Evolutionary conservation across 371 early-diverging fungal species (phyloP), one percentile per base, ranked within the genome.

Genomic region (Phascolomyces articulosus): DNA sequence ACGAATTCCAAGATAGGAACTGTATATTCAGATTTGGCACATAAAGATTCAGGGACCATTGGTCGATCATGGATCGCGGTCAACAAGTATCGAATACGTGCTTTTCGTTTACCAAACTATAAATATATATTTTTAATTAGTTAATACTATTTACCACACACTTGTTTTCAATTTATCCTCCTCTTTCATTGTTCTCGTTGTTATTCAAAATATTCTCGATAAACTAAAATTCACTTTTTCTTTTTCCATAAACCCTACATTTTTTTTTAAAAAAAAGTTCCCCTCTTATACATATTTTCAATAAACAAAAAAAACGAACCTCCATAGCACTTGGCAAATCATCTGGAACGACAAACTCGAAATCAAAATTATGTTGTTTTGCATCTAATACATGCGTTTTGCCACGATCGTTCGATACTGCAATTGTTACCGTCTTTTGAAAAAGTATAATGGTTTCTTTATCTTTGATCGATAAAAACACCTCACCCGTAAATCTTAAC

Each of bases 301-400:
- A 34, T 9, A 31, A 1, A 34, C 6, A 0, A 6, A 34, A 9
- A 34, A 34, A 34, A 53, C 28, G 24, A 27, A 80, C 83, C 75
- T 79, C 77, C 80, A 80, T 79, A 10, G 69, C 72, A 41, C 83
- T 83, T 8, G 83, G 83, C 34, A 83, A 48, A 34, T 75, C 48
- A 40, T 73, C 70, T 3, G 83, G 83, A 15, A 83, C 77, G 18
- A 58, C 62, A 38, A 79, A 80, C 48, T 74, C 63, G 62, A 83
- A 83, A 10, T 71, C 66, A 66, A 80, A 83, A 7, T 34, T 61
- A 51, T 83, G 75, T 28, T 69, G 67, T 38, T 70, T 73, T n/a
- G 72, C 70, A 38, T 78, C 80, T 20, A 80, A 58, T 0, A 72
- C 51, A 34, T 64, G 63, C 15, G 68, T 28, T 64, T 74, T 67